phyloP scores from a whole-genome alignment of 1,284 basidiomycete species.

The Pascua sp. region DNA sequence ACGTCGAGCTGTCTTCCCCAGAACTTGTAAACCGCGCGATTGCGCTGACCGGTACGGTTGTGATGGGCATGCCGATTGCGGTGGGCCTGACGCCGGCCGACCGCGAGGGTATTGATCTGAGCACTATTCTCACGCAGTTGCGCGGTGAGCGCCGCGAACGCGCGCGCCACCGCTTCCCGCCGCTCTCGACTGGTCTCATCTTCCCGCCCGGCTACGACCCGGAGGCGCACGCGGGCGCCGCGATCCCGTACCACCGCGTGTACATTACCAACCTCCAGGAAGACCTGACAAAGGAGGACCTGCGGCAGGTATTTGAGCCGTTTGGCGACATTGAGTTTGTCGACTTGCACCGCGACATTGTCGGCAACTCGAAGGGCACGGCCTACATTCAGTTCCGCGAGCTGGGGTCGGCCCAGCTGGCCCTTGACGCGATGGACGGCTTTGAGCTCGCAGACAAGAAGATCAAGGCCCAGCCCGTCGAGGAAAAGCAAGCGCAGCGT shows the following conservation, averaged over 20 bases:
- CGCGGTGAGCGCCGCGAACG: constrained; percentile 11
- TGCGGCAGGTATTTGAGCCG: constrained; percentile 96
- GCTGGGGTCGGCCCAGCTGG: constrained; percentile 88
- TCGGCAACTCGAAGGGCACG: constrained; percentile 69
- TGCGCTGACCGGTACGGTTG: constrained; percentile 73
- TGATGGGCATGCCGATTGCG: constrained; percentile 96
- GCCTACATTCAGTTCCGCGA: constrained; percentile 96
- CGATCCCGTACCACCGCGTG: constrained; percentile 63
- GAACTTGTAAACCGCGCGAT: constrained; percentile 89
- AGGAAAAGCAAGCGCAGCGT: constrained; percentile 59
- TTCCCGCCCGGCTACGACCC: constrained; percentile 43
- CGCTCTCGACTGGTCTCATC: constrained; percentile 29
- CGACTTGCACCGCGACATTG: constrained; percentile 82
- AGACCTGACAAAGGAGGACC: constrained; percentile 91
- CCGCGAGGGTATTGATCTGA: constrained; percentile 55
- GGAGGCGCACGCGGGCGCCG: constrained; percentile 46
- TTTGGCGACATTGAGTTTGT: constrained; percentile 98
- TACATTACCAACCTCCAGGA: constrained; percentile 96
- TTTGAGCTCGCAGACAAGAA: constrained; percentile 93
- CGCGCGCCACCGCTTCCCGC: constrained; percentile 32
- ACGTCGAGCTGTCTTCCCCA: constrained; percentile 89
- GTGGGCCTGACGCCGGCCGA: constrained; percentile 96
- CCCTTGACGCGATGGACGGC: constrained; percentile 95
- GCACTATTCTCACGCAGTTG: constrained; percentile 8
- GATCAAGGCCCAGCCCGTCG: constrained; percentile 81